Evolutionary conservation across 768 basidiomycete genomes (phyloP).

Genomic region (Myochromella boudieri): DNA sequence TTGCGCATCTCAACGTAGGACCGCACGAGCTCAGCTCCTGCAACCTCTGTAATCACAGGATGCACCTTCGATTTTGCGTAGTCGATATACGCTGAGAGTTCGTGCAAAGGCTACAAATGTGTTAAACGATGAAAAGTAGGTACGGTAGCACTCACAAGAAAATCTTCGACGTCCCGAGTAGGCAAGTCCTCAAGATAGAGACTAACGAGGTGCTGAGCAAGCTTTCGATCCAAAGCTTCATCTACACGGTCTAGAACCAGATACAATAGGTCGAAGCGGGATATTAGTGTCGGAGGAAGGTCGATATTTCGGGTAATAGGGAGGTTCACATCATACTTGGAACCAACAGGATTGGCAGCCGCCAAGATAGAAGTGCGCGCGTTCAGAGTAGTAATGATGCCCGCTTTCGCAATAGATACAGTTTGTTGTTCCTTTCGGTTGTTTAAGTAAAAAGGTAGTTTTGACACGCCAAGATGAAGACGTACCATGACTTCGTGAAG

Average conservation of each 20-base stretch:
- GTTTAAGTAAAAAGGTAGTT: too few species aligned
- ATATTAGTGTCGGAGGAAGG: slow-evolving; percentile 95
- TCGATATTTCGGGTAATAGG: slow-evolving; percentile 97
- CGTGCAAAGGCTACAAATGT: slow-evolving; percentile 71
- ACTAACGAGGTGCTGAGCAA: slow-evolving; percentile 91
- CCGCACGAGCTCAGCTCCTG: slow-evolving; percentile 78
- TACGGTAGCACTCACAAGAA: slow-evolving; percentile 59
- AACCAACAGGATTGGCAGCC: slow-evolving; percentile 95
- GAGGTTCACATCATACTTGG: slow-evolving; percentile 88
- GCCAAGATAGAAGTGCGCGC: slow-evolving; percentile 98
- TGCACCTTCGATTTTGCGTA: slow-evolving; percentile 86
- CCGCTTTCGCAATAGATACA: slow-evolving; percentile 97
- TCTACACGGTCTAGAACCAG: slow-evolving; percentile 95
- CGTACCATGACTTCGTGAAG: slow-evolving; percentile 97
- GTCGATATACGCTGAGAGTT: slow-evolving; percentile 92
- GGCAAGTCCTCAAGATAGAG: slow-evolving; percentile 93
- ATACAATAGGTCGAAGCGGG: slow-evolving; percentile 95
- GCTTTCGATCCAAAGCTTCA: slow-evolving; percentile 77
- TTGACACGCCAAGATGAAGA: background rate
- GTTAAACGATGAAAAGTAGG: background rate
- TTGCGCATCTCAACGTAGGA: slow-evolving; percentile 95
- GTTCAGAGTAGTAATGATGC: slow-evolving; percentile 97
- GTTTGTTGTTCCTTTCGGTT: slow-evolving; percentile 99
- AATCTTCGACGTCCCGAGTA: slow-evolving; percentile 60
- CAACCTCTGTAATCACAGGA: slow-evolving; percentile 84